Conservation (phyloP, 257 asterid species). For the Solanum infundibuliforme region DNA sequence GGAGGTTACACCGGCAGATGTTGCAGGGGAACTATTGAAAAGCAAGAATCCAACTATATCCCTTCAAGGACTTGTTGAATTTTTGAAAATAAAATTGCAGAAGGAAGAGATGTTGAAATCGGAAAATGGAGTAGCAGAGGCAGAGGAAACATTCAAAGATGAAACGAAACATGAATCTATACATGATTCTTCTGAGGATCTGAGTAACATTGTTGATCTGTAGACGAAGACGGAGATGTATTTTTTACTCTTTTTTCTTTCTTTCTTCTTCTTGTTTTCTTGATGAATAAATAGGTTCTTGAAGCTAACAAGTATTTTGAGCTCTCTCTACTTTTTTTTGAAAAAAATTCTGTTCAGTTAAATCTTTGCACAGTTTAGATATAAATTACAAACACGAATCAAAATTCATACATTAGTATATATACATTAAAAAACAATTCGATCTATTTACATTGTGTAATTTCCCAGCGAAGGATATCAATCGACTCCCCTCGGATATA, state of each 20-base stretch:
- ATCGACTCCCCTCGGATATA: background rate
- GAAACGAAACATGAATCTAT: background rate
- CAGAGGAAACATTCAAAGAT: background rate
- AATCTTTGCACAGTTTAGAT: background rate
- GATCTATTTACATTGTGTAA: background rate
- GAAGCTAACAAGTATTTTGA: background rate
- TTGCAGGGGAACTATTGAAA: constrained; percentile 8
- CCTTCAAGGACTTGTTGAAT: background rate
- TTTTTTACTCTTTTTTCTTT: background rate
- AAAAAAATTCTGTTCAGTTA: background rate
- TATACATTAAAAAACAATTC: background rate
- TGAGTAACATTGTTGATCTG: background rate
- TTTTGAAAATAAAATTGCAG: background rate
- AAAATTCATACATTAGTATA: background rate
- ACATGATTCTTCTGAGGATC: background rate
- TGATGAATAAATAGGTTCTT: background rate
- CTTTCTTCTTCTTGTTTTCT: background rate
- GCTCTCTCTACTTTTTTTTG: background rate
- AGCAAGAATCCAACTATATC: background rate
- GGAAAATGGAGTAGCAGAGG: background rate
- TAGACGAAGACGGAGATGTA: background rate
- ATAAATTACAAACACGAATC: background rate
- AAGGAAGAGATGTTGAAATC: background rate
- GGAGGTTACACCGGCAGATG: constrained; percentile 9
- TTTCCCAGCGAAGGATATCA: background rate